Evolutionary conservation across 2,329 filamentous ascomycete species (phyloP), one percentile per base, ranked within the genome.

Genomic region (Simplicillium sp.): DNA sequence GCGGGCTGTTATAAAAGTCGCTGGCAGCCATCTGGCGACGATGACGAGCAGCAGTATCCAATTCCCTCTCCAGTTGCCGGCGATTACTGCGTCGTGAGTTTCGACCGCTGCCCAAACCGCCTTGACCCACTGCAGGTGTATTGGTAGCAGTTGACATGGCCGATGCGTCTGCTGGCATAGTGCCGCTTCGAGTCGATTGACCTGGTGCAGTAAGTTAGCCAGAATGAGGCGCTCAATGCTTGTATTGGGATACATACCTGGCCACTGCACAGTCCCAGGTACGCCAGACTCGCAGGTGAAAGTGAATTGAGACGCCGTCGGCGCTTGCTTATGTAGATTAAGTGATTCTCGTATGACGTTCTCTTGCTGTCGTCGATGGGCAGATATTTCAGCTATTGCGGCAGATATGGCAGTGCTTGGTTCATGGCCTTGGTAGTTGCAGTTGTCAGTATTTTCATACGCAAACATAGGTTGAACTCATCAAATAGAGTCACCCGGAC

Each of bases 251-350:
- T 14, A 15, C 36, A 6, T 62, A 54, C 81, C 78, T 34, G 85
- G 84, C 80, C 84, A 87, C 39, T 81, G 79, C 58, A 87, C 76
- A 42, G 83, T 80, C 44, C 83, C 87, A 1, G 86, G 82, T 31
- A 88, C 87, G 56, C 92, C 87, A 1, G 89, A 90, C 54, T 94
- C 86, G 61, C 88, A 96, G 11, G 87, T 94, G 57, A 98, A 98
- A 9, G 92, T 98, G 59, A 98, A 98, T 52, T 96, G 87, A 1
- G 85, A 84, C 42, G 88, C 87, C 6, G 82, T 77, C 4, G 85
- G 79, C 29, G 74, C 79, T 4, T 75, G 57, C 52, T 77, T 82
- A 43, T 70, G 69, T 87, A 83, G 43, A 87, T 81, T 37, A 94
- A 65, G 44, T 89, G 71, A 59, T 84, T 90, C 47, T 82, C 71